A percentile compares a stretch with the other conserved stretches of the same genome.
phyloP scores from a whole-genome alignment of 177 flowering plant genomes.

The Vitis hybrid region DNA sequence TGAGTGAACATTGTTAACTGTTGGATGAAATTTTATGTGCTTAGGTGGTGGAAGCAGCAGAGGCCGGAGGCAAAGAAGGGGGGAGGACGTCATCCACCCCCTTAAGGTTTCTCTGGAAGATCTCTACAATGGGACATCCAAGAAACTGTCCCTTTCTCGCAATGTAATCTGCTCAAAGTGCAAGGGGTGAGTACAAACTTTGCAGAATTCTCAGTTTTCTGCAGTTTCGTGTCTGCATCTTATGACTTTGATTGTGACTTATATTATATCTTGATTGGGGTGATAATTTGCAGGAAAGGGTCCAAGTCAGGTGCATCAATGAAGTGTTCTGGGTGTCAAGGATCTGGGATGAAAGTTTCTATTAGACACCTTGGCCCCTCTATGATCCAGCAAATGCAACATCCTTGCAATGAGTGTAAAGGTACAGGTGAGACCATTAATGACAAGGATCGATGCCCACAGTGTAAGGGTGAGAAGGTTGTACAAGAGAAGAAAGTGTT shows the following conservation, averaged over 20 bases:
- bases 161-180: conserved; percentile 76
- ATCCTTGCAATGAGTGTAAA: conserved; percentile 64
- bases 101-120: conserved; percentile 84
- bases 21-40: neutral
- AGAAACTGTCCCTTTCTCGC: conserved; percentile 79
- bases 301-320: conserved; percentile 64
- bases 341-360: conserved; percentile 63
- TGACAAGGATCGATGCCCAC: conserved; percentile 47
- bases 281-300: conserved; percentile 47
- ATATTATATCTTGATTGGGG: neutral
- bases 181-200: conserved; percentile 23
- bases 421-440: conserved; percentile 69
- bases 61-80: conserved; percentile 84
- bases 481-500: conserved; percentile 52
- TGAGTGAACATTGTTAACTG: neutral
- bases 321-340: conserved; percentile 60
- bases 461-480: conserved; percentile 56
- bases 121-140: conserved; percentile 69
- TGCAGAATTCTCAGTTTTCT: neutral
- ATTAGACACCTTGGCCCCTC: conserved; percentile 62
- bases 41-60: conserved; percentile 82
- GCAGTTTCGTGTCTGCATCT: too few relatives aligned
- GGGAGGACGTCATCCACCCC: conserved; percentile 91
- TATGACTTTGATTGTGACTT: too few relatives aligned
- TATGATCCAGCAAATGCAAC: conserved; percentile 82